These are phyloP conservation scores for Cicer pinnatifidum DNA, from an alignment of 306 rosid genomes.

Conservation along the genomic window DNA sequence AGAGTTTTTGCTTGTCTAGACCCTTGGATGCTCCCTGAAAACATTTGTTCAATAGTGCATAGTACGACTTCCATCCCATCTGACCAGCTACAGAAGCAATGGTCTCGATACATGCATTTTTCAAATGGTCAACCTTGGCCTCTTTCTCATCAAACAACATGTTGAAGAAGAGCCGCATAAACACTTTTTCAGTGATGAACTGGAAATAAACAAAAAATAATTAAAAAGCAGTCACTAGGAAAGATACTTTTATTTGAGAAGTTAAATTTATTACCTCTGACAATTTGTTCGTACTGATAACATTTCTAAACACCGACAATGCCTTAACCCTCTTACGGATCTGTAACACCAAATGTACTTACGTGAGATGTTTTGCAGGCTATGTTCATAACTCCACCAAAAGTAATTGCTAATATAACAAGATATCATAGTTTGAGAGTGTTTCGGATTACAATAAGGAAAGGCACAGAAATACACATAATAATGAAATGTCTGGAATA, in stretches of 20 bases:
- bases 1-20: slow-evolving; percentile 72
- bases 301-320: slow-evolving; percentile 67
- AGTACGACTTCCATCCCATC: slow-evolving; percentile 88
- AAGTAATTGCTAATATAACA: slow-evolving; percentile 35
- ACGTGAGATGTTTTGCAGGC: background rate
- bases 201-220: slow-evolving; percentile 48
- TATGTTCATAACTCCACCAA: slow-evolving; percentile 26
- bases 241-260: slow-evolving; percentile 28
- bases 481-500: slow-evolving; percentile 29
- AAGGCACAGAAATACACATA: slow-evolving; percentile 13
- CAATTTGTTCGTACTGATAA: slow-evolving; percentile 52
- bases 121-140: slow-evolving; percentile 73
- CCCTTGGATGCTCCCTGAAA: slow-evolving; percentile 60
- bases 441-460: slow-evolving; percentile 25
- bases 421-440: slow-evolving; percentile 12
- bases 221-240: slow-evolving; percentile 43
- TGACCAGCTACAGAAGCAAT: slow-evolving; percentile 78
- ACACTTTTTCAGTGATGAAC: slow-evolving; percentile 69
- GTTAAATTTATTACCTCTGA: slow-evolving; percentile 66
- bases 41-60: slow-evolving; percentile 72
- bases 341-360: slow-evolving; percentile 55
- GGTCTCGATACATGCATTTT: slow-evolving; percentile 84
- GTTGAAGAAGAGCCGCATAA: slow-evolving; percentile 80
- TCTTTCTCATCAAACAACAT: slow-evolving; percentile 76
- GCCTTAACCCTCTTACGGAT: slow-evolving; percentile 86